Evolutionary conservation across 768 basidiomycete genomes (phyloP), one percentile per base, ranked within the genome.

Genomic region (Solioccasus polychromus): DNA sequence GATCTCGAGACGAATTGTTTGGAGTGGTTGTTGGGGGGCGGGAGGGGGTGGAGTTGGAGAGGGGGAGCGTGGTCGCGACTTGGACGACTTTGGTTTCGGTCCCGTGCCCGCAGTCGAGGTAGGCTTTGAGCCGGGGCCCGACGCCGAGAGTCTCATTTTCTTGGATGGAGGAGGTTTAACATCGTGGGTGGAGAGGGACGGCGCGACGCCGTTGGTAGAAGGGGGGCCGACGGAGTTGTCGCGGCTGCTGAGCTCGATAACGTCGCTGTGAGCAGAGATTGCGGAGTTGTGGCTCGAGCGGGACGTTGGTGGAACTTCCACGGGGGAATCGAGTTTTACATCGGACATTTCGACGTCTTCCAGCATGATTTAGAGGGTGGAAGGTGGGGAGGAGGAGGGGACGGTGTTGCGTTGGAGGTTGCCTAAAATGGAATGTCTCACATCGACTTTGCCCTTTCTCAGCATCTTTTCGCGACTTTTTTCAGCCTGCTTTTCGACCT

Each of bases 1-100:
- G 56, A 91, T 87, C 3, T 83, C 72, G 19, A 90, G 74, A 4
- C 88, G 74, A 38, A 90, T 74, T 2, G 88, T 90, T 42, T 74
- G 69, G 15, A 82, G 64, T 0, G 76, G 64, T 3, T 77, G 80
- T 5, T 75, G 75, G 2, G 73, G 65, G n/a, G 61, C 71, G 41
- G 57, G 60, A 47, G 73, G 68, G 0, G 76, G 74, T 5, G 82
- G 74, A 3, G 82, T 77, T 9, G 84, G 82, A 0, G 83, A 81
- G 8, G 73, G 79, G 28, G 72, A 74, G 42, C 71, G 78, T 45
- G 66, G 68, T 30, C 68, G 69, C 37, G 68, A 67, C 41, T 71
- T 75, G 38, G 73, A 61, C 8, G 76, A 75, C 60, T 77, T 82
- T 47, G 82, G 77, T 58, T 82, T 81, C 22, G 71, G 64, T 46